These are phyloP conservation scores for Polyplosphaeria fusca DNA, from an alignment of 495 filamentous ascomycete species.

Conservation along the genomic window DNA sequence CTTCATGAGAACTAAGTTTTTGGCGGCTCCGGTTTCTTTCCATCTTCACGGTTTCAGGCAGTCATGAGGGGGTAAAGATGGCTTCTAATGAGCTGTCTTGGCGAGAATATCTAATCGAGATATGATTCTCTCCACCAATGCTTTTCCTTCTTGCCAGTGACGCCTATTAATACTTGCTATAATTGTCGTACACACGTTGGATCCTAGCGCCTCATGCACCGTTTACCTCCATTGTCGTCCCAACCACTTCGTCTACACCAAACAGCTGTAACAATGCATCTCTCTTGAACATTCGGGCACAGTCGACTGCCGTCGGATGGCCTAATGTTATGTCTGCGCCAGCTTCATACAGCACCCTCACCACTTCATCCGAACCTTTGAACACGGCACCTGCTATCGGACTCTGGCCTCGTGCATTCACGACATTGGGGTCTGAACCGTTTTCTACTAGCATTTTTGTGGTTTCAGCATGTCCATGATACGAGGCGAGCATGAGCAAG, in stretches of 20 bases:
- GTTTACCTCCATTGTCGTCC: not conserved
- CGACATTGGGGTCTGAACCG: conserved; percentile 40
- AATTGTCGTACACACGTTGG: not conserved
- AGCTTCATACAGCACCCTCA: conserved; percentile 37
- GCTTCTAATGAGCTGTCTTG: conserved; percentile 9
- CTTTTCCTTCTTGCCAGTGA: too few relatives aligned
- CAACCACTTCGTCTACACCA: conserved; percentile 29
- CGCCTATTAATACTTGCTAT: too few relatives aligned
- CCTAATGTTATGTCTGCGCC: conserved; percentile 38
- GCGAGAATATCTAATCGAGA: conserved; percentile 1
- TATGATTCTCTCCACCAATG: not conserved
- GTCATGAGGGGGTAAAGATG: not conserved
- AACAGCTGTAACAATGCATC: conserved; percentile 37
- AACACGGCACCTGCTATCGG: conserved; percentile 46
- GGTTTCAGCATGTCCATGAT: conserved; percentile 40
- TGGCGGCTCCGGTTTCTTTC: conserved; percentile 4
- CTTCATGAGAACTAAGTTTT: conserved; percentile 52
- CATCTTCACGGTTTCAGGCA: conserved; percentile 12
- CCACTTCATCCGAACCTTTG: conserved; percentile 43
- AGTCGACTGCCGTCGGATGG: conserved; percentile 42
- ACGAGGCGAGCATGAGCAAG: conserved; percentile 44
- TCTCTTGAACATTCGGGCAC: conserved; percentile 42
- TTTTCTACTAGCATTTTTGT: conserved; percentile 33
- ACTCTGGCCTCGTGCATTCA: conserved; percentile 44
- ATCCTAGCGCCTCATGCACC: not conserved